A percentile compares a stretch with the other conserved stretches of the same genome.
These are phyloP conservation scores for Pythium rhizo-oryzae DNA, from an alignment of 352 stramenopile genomes.

Conservation along the genomic window DNA sequence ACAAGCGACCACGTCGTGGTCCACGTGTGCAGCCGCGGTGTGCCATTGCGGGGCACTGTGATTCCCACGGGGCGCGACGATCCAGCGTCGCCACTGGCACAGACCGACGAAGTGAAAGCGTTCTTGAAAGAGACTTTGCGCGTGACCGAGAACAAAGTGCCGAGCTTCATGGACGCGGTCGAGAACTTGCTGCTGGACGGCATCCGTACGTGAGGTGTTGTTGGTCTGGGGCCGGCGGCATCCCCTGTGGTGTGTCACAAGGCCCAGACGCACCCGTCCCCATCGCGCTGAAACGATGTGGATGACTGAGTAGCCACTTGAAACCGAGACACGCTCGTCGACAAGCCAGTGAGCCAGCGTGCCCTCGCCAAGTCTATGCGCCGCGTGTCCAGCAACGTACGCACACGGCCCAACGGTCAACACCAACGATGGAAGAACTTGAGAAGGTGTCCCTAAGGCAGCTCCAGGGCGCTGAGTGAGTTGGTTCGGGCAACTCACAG, in stretches of 20 bases:
- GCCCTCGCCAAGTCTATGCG: too few species aligned
- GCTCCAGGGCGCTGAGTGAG: too few species aligned
- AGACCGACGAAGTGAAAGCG: not conserved
- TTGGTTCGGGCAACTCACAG: too few species aligned
- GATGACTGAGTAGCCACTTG: too few species aligned
- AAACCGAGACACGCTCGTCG: too few species aligned
- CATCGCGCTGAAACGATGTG: too few species aligned
- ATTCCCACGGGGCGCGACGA: not conserved
- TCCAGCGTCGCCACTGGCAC: not conserved
- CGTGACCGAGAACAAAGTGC: not conserved
- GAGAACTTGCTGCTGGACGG: slow-evolving; percentile 4
- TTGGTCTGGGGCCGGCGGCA: not conserved
- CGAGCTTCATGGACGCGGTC: not conserved
- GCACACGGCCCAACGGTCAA: too few species aligned
- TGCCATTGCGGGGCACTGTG: not conserved
- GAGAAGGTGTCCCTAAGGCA: too few species aligned
- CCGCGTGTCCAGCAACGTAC: too few species aligned
- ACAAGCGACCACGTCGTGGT: not conserved
- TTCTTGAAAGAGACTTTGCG: not conserved
- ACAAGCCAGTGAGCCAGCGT: too few species aligned
- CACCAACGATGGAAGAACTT: too few species aligned
- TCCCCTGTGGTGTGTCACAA: not conserved
- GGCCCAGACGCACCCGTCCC: too few species aligned
- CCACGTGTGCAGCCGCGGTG: slow-evolving; percentile 1
- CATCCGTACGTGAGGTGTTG: not conserved